phyloP scores from a whole-genome alignment of 306 rosid species.

The Trifolium subterraneum region DNA sequence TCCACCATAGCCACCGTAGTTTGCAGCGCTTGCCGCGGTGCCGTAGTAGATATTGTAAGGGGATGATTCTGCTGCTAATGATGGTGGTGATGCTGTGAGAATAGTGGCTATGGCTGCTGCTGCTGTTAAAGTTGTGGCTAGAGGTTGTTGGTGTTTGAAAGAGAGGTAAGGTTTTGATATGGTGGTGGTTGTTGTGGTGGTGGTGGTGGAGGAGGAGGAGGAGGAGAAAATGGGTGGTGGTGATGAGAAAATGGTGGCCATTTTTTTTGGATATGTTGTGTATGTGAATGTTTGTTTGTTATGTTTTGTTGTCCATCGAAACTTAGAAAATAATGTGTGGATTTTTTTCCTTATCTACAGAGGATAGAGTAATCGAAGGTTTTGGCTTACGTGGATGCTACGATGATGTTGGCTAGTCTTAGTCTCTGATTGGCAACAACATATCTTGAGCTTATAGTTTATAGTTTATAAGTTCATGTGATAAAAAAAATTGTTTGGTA shows the following conservation, averaged over 20 bases:
- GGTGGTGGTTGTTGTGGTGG: conserved; percentile 46
- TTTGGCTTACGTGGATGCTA: conserved; percentile 5
- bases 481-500: too few species aligned
- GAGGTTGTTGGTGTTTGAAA: conserved; percentile 42
- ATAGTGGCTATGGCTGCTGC: conserved; percentile 64
- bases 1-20: conserved; percentile 88
- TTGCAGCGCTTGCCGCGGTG: conserved; percentile 91
- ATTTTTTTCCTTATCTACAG: conserved; percentile 18
- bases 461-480: too few species aligned
- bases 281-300: not conserved
- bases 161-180: conserved; percentile 42
- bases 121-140: conserved; percentile 51
- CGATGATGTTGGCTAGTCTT: not conserved
- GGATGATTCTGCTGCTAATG: conserved; percentile 52
- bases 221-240: conserved; percentile 58
- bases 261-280: conserved; percentile 38
- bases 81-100: conserved; percentile 52
- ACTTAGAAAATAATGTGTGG: not conserved
- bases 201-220: conserved; percentile 37
- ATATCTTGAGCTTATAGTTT: too few species aligned
- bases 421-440: too few species aligned
- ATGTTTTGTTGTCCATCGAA: not conserved
- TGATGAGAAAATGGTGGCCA: conserved; percentile 67
- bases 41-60: conserved; percentile 77
- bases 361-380: not conserved